phyloP scores from a whole-genome alignment of 805 yeast genomes.

The Sugiyamaella mastotermitis region DNA sequence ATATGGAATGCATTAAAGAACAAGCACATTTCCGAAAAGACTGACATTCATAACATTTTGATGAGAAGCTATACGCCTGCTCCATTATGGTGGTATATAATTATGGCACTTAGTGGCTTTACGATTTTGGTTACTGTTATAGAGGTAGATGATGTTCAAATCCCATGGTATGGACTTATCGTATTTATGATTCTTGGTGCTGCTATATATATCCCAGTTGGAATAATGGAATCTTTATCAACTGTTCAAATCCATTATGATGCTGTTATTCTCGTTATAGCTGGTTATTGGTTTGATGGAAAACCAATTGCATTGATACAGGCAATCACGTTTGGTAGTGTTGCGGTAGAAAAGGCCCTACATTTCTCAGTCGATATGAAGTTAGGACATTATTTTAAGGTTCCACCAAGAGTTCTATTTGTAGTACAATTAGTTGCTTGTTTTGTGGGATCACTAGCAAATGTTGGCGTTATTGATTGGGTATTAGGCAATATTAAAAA shows the following conservation, averaged over 20 bases:
- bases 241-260: constrained; percentile 18
- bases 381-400: constrained; percentile 52
- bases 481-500: constrained; percentile 33
- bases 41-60: constrained; percentile 24
- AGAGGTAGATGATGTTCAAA: constrained; percentile 9
- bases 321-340: constrained; percentile 53
- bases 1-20: constrained; percentile 2
- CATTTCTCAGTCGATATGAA: constrained; percentile 52
- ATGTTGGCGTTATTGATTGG: constrained; percentile 38
- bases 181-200: constrained; percentile 5
- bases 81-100: constrained; percentile 39
- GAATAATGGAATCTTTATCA: constrained; percentile 7
- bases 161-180: constrained; percentile 8
- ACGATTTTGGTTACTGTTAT: constrained; percentile 30
- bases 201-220: constrained; percentile 4
- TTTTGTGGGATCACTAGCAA: constrained; percentile 38
- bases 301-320: constrained; percentile 56
- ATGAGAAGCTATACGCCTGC: constrained; percentile 41
- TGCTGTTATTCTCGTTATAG: constrained; percentile 56
- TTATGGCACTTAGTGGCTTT: constrained; percentile 51
- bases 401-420: constrained; percentile 55
- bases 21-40: constrained; percentile 4
- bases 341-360: constrained; percentile 56
- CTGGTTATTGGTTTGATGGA: constrained; percentile 62
- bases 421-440: constrained; percentile 40